Conservation (phyloP, 2,329 filamentous ascomycete species). For the Penicillium sp. region DNA sequence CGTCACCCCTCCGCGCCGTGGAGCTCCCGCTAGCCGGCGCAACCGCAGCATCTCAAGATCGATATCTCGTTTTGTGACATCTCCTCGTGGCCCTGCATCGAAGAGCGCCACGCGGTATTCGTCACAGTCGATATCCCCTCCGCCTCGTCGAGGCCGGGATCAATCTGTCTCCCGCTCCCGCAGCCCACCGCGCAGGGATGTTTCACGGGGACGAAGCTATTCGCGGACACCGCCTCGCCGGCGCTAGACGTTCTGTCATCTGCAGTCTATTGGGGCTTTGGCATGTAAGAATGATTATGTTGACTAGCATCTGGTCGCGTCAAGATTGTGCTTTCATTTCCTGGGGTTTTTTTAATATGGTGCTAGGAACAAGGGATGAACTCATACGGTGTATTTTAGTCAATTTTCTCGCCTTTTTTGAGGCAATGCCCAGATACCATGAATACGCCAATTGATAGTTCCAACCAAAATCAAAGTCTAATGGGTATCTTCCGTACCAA, state of each 20-base stretch:
- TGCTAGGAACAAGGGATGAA: slow-evolving; percentile 2
- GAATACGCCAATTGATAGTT: slow-evolving; percentile 4
- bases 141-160: slow-evolving; percentile 25
- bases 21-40: slow-evolving; percentile 18
- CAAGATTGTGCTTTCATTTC: background rate
- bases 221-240: slow-evolving; percentile 24
- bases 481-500: slow-evolving; percentile 16
- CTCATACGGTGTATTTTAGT: slow-evolving; percentile 9
- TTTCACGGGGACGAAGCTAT: slow-evolving; percentile 21
- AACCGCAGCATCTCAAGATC: slow-evolving; percentile 33
- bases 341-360: background rate
- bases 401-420: background rate
- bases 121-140: slow-evolving; percentile 30
- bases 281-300: background rate
- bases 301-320: background rate
- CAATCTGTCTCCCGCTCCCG: slow-evolving; percentile 25
- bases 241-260: slow-evolving; percentile 1
- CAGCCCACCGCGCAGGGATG: slow-evolving; percentile 16
- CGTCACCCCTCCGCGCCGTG: slow-evolving; percentile 29
- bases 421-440: slow-evolving; percentile 3
- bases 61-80: slow-evolving; percentile 26
- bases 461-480: slow-evolving; percentile 4
- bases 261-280: background rate
- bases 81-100: slow-evolving; percentile 17
- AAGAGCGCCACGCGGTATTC: slow-evolving; percentile 19